Base-by-base conservation (phyloP, 1,284 basidiomycete genomes). In the Clitocybe nebularis region DNA sequence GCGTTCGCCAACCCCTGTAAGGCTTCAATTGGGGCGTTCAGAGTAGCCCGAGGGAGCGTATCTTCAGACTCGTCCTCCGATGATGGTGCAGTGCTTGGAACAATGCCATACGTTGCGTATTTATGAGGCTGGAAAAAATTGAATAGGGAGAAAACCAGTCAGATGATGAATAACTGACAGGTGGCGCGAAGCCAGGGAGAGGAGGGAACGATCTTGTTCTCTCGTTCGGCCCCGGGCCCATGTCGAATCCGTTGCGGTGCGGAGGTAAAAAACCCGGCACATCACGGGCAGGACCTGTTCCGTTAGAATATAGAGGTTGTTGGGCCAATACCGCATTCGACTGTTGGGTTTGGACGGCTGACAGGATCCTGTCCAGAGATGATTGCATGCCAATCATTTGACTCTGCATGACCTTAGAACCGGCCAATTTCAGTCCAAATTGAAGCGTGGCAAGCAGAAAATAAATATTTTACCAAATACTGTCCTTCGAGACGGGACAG, bases 21-120 rank as follows among this genome's bases (percentile, higher is more conserved):
- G 3, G 93, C 93, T 59, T 95, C 92, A 46, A 95, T 95, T 1
- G 93, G 93, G 0, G 93, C 91, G 48, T 88, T 90, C 49, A 94
- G 69, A 24, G 84, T 79, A 19, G 85, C 77, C 26, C 89, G 76
- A 10, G 89, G 86, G 4, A 93, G 68, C 0, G 89, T 86, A 46
- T 92, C 89, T 54, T 93, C 90, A 1, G 87, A 87, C 57, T 89
- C 89, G 55, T 93, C 90, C 48, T 91, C 86, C 29, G 90, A 92
- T 0, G 89, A 92, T 3, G 86, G 72, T 36, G 89, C 72, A 8
- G 89, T 81, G 62, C 84, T 80, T 35, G 89, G 72, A 36, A 92
- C 78, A 51, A 93, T 91, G 11, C 91, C 92, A 57, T 94, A 94
- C 10, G 86, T 88, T 17, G 88, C 88, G 61, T 92, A 93, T 61